These are phyloP conservation scores for Pezicula rhizophila DNA, from an alignment of 2,329 filamentous ascomycete species.

Conservation along the genomic window DNA sequence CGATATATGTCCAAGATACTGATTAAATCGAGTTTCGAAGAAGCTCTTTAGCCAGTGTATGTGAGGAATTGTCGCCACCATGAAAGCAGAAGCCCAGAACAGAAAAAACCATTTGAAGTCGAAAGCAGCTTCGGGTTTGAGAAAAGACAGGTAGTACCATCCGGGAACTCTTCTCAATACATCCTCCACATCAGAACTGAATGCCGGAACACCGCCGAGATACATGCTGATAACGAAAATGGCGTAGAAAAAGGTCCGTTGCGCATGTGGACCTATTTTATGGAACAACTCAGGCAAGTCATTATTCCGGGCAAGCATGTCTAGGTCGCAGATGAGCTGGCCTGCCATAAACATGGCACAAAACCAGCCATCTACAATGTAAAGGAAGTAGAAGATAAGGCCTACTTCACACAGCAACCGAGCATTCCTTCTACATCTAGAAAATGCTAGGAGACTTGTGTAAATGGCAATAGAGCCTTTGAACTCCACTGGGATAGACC, in stretches of 20 bases:
- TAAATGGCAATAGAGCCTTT: constrained; percentile 58
- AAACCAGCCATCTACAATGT: constrained; percentile 59
- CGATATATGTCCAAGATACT: constrained; percentile 57
- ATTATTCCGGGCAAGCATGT: constrained; percentile 43
- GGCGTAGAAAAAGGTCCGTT: constrained; percentile 44
- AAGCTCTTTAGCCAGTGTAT: constrained; percentile 51
- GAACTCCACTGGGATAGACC: constrained; percentile 59
- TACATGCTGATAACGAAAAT: constrained; percentile 47
- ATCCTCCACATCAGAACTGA: constrained; percentile 36
- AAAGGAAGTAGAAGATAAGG: constrained; percentile 60
- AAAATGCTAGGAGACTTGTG: constrained; percentile 48
- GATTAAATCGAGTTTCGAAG: constrained; percentile 52
- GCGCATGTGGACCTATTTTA: constrained; percentile 36
- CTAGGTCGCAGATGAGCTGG: constrained; percentile 57
- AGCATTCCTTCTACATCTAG: constrained; percentile 45
- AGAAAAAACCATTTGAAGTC: constrained; percentile 65
- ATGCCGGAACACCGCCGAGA: constrained; percentile 55
- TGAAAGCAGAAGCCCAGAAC: constrained; percentile 51
- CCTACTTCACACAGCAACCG: constrained; percentile 47
- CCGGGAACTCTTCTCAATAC: constrained; percentile 49
- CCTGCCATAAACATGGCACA: constrained; percentile 56
- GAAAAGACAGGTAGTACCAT: constrained; percentile 31
- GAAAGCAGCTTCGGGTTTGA: constrained; percentile 60
- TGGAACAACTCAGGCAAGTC: constrained; percentile 45
- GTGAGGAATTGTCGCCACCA: constrained; percentile 50